phyloP scores from a whole-genome alignment of 2,329 filamentous ascomycete genomes.

The Aspergillus unguis region DNA sequence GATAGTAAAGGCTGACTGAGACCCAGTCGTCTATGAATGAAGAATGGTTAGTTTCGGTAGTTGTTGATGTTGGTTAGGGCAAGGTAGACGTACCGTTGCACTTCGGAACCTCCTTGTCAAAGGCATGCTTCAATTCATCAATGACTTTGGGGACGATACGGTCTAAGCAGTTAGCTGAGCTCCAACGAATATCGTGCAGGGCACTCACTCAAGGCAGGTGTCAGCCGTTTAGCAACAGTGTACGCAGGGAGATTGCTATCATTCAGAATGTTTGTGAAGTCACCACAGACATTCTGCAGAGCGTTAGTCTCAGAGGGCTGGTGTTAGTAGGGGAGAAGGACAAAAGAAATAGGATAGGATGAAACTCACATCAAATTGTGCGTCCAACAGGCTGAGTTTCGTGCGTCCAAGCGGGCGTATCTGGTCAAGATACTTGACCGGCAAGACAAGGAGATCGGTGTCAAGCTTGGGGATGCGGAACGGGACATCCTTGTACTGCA shows the following conservation, averaged over 20 bases:
- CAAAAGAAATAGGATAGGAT: no score
- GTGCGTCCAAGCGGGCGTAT: conserved; percentile 19
- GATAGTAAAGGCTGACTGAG: conserved; percentile 20
- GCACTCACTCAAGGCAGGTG: conserved; percentile 22
- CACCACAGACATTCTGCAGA: conserved; percentile 26
- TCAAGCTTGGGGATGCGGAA: conserved; percentile 30
- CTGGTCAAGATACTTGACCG: conserved; percentile 26
- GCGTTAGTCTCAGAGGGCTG: background rate
- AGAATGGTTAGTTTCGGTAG: background rate
- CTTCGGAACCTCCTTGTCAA: conserved; percentile 21
- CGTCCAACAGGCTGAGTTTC: conserved; percentile 26
- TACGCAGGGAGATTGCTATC: conserved; percentile 23
- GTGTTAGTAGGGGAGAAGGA: background rate
- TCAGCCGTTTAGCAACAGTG: conserved; percentile 25
- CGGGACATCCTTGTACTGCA: conserved; percentile 25
- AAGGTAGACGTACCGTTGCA: conserved; percentile 21
- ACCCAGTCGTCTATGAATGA: conserved; percentile 21
- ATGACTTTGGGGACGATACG: conserved; percentile 25
- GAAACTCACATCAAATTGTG: conserved; percentile 25
- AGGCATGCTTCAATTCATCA: conserved; percentile 26
- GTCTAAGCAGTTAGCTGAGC: conserved; percentile 16
- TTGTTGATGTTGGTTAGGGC: background rate
- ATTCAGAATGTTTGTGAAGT: conserved; percentile 27
- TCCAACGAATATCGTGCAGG: background rate
- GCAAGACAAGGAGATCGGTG: conserved; percentile 28